Base-by-base conservation (phyloP, 495 filamentous ascomycete species). In the Parathielavia appendiculata region DNA sequence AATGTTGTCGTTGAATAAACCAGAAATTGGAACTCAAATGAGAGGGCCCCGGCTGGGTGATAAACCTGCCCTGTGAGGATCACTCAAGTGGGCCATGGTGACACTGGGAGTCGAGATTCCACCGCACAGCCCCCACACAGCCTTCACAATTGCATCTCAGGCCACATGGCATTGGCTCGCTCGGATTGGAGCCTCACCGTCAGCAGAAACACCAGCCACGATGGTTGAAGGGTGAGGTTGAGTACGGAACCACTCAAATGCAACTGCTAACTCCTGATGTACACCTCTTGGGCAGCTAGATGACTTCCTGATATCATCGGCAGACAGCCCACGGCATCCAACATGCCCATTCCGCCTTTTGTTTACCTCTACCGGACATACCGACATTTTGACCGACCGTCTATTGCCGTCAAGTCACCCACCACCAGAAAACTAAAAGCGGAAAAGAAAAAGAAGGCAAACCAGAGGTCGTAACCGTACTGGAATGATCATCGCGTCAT, bases 281-380 rank as follows among this genome's bases (percentile, higher is more conserved):
- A n/a, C n/a, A n/a, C n/a, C n/a, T n/a, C n/a, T n/a, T n/a, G n/a
- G n/a, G n/a, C n/a, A n/a, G n/a, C n/a, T 38, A 38, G 13, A 38
- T 10, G 35, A 10, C 35, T 9, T 38, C 35, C 11, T 11, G 35
- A 11, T 11, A 35, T 38, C 35, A n/a, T 38, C 9, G 35, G 2
- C 35, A 11, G 35, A 14, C 11, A 2, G 9, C 13, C 45, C 44
- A 26, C 5, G n/a, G 57, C 54, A 53, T 49, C n/a, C 48, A n/a
- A 54, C 19, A 48, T 39, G 23, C 44, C 50, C 44, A 45, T 46
- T 34, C 35, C 57, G 30, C 26, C 57, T 63, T 52, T 66, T 63
- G 59, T 66, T 60, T 66, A 66, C 60, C 60, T 66, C 60, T 63
- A 63, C 60, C 60, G 58, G 50, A 12, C 35, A 43, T 13, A 14